Evolutionary conservation across 345 rosid species (phyloP).

Genomic region (Syzygium oleosum): DNA sequence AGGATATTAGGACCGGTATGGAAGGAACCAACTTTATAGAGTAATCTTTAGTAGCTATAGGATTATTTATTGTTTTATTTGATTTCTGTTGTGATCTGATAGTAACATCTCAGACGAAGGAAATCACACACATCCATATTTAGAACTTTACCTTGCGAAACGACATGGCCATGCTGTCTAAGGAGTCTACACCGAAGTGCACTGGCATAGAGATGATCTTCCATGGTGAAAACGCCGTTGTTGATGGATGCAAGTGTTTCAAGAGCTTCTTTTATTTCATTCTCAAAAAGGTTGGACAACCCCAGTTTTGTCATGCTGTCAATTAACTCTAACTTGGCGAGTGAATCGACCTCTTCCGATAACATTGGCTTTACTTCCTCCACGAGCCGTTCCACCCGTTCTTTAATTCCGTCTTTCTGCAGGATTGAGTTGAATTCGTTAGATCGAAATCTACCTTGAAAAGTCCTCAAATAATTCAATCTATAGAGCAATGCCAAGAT

Average conservation of each 20-base stretch:
- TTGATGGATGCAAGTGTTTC: not conserved
- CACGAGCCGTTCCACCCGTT: slow-evolving; percentile 5
- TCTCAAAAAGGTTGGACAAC: slow-evolving; percentile 14
- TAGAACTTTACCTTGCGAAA: slow-evolving; percentile 26
- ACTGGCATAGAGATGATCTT: slow-evolving; percentile 14
- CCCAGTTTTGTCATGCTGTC: slow-evolving; percentile 31
- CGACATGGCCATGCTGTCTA: slow-evolving; percentile 27
- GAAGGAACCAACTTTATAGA: not conserved
- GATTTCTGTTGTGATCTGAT: not conserved
- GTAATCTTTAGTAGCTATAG: not conserved
- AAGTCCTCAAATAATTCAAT: not conserved
- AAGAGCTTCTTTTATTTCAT: slow-evolving; percentile 22
- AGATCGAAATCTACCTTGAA: not conserved
- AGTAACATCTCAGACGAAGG: not conserved
- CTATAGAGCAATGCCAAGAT: not conserved
- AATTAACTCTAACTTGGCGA: slow-evolving; percentile 23
- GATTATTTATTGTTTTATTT: not conserved
- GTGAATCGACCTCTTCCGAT: slow-evolving; percentile 1
- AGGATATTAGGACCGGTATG: no score
- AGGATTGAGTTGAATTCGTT: not conserved
- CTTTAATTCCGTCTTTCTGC: slow-evolving; percentile 15
- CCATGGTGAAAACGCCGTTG: not conserved
- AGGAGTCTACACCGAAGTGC: slow-evolving; percentile 34
- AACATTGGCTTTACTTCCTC: slow-evolving; percentile 17
- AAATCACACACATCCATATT: not conserved